These are phyloP conservation scores for Aspergillus texensis DNA, from an alignment of 2,329 filamentous ascomycete genomes.

Conservation along the genomic window DNA sequence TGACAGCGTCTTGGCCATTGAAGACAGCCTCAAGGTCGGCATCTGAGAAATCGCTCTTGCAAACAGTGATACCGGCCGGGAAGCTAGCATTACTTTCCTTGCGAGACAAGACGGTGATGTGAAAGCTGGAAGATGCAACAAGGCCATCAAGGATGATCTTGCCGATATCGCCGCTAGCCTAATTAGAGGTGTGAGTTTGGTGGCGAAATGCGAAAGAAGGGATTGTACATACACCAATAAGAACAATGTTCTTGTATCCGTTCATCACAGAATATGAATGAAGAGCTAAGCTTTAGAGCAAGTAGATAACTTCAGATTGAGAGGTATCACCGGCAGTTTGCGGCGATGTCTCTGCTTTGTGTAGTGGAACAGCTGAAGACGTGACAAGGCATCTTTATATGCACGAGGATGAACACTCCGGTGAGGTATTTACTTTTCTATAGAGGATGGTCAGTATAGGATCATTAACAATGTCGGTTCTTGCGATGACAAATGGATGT, in stretches of 20 bases:
- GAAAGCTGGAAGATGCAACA: conserved; percentile 17
- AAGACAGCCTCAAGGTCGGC: conserved; percentile 27
- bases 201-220: neutral
- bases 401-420: neutral
- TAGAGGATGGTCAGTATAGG: neutral
- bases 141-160: conserved; percentile 25
- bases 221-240: conserved; percentile 21
- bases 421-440: neutral
- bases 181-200: neutral
- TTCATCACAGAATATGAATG: conserved; percentile 9
- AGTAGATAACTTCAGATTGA: neutral
- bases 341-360: neutral
- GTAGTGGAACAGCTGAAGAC: neutral
- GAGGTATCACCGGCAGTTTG: neutral
- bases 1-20: conserved; percentile 33
- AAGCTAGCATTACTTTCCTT: conserved; percentile 23
- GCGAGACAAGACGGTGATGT: conserved; percentile 30
- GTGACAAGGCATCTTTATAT: conserved; percentile 3
- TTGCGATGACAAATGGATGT: neutral
- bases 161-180: conserved; percentile 31
- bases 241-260: conserved; percentile 15
- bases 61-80: conserved; percentile 21
- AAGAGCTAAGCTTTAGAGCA: neutral
- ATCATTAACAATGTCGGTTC: neutral
- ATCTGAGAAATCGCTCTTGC: conserved; percentile 29